Percentiles rank a stretch among this genome's conserved stretches.
phyloP scores from a whole-genome alignment of 2,329 filamentous ascomycete genomes.

The Nemania diffusa region DNA sequence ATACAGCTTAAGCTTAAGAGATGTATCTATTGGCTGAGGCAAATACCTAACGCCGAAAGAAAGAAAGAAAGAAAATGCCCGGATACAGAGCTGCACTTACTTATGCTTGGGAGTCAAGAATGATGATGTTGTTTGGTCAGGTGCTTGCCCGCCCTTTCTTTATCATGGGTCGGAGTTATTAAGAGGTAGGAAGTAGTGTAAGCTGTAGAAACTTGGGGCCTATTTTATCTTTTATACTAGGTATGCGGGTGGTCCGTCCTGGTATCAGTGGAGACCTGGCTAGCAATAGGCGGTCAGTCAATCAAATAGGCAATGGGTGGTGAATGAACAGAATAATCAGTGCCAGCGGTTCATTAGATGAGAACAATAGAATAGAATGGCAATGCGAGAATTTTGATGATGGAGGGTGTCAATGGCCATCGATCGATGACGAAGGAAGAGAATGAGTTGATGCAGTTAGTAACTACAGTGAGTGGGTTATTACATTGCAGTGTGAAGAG shows the following conservation, averaged over 20 bases:
- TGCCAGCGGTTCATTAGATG: background rate
- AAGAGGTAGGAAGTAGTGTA: background rate
- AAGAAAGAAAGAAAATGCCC: background rate
- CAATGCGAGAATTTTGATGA: background rate
- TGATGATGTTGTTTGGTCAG: conserved; percentile 20
- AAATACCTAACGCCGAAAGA: background rate
- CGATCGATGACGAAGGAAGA: conserved; percentile 7
- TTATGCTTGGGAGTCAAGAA: background rate
- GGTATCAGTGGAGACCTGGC: background rate
- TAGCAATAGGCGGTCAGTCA: conserved; percentile 2
- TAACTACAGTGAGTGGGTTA: background rate
- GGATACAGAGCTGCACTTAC: background rate
- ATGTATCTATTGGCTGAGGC: conserved; percentile 6
- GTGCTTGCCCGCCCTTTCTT: conserved; percentile 9
- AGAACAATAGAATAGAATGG: background rate
- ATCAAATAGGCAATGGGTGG: conserved; percentile 9
- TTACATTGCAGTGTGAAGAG: conserved; percentile 4
- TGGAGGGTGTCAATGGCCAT: background rate
- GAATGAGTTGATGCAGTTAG: background rate
- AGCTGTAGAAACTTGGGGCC: background rate
- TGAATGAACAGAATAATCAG: background rate
- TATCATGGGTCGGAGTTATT: background rate
- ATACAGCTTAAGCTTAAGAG: background rate
- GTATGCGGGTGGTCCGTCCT: background rate
- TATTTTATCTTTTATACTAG: background rate